Evolutionary conservation across 169 alveolate genomes (phyloP).

Genomic region (Cryptosporidium viatorum): DNA sequence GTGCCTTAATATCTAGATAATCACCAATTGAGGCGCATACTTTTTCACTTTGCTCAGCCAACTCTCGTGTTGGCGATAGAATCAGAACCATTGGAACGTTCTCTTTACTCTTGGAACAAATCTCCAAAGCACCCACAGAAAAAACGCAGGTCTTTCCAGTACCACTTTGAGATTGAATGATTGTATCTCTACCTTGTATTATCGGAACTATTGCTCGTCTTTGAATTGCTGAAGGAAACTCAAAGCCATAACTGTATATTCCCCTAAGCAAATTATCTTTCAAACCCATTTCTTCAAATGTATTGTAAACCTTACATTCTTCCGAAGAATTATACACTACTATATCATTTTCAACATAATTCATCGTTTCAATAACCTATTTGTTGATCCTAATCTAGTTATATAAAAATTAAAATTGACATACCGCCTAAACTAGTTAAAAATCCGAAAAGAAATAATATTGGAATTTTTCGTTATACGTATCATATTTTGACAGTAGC

Average conservation of each 20-base stretch:
- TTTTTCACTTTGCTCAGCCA: slow-evolving; percentile 97
- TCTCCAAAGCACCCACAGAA: slow-evolving; percentile 95
- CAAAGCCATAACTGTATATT: slow-evolving; percentile 97
- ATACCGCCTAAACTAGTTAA: neutral
- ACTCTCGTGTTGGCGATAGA: slow-evolving; percentile 97
- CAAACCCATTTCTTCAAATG: slow-evolving; percentile 94
- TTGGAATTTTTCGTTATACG: neutral
- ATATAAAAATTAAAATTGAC: neutral
- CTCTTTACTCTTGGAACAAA: slow-evolving; percentile 77
- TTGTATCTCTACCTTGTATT: slow-evolving; percentile 96
- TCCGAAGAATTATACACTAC: slow-evolving; percentile 28
- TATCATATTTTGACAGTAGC: slow-evolving; percentile 34
- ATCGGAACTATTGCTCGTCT: slow-evolving; percentile 98
- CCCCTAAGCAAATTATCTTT: slow-evolving; percentile 96
- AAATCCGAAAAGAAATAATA: neutral
- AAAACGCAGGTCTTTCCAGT: slow-evolving; percentile 99
- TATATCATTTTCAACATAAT: slow-evolving; percentile 6
- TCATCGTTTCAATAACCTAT: neutral
- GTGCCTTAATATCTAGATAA: slow-evolving; percentile 93
- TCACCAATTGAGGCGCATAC: slow-evolving; percentile 98
- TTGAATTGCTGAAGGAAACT: slow-evolving; percentile 99
- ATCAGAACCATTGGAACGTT: slow-evolving; percentile 91
- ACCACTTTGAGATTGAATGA: slow-evolving; percentile 96
- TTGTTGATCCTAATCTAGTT: slow-evolving; percentile 4
- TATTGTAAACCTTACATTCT: slow-evolving; percentile 25